These are phyloP conservation scores for Cocos nucifera DNA, from an alignment of 176 grass and related monocot species.

Conservation along the genomic window DNA sequence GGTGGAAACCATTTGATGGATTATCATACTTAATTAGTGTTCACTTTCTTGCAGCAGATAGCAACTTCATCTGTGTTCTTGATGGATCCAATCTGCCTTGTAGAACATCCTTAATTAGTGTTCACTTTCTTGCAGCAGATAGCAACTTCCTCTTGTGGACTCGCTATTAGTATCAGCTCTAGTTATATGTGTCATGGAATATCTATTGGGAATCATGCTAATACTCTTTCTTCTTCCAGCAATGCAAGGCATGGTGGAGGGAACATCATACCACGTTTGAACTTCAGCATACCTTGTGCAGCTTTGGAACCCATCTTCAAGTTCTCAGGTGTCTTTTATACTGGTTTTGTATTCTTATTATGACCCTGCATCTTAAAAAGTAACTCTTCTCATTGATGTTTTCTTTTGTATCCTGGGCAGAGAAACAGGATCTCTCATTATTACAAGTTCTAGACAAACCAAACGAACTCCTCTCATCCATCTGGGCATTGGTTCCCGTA, in stretches of 20 bases:
- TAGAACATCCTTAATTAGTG: too few relatives aligned
- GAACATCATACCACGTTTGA: conserved; percentile 83
- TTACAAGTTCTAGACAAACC: conserved; percentile 63
- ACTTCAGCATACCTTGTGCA: conserved; percentile 88
- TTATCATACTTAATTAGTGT: too few relatives aligned
- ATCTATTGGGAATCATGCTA: too few relatives aligned
- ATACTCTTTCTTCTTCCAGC: conserved; percentile 31
- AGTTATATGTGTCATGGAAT: too few relatives aligned
- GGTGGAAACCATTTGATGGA: too few relatives aligned
- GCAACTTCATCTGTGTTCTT: too few relatives aligned
- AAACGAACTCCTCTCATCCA: conserved; percentile 53
- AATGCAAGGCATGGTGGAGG: conserved; percentile 89
- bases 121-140: too few relatives aligned
- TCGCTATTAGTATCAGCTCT: too few relatives aligned
- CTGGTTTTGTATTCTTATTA: not conserved
- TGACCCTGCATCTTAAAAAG: not conserved
- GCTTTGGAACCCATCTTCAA: conserved; percentile 54
- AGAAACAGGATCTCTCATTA: conserved; percentile 26
- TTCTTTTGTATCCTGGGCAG: conserved; percentile 23
- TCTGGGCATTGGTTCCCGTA: conserved; percentile 60
- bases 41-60: too few relatives aligned
- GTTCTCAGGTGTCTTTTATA: conserved; percentile 47
- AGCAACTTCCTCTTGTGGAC: too few relatives aligned
- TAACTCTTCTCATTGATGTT: conserved; percentile 4
- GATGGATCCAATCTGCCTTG: too few relatives aligned